Percentiles rank a stretch among this genome's conserved stretches.
Evolutionary conservation across 2,329 filamentous ascomycete species (phyloP).

Genomic region (Ceratocystis ficicola): DNA sequence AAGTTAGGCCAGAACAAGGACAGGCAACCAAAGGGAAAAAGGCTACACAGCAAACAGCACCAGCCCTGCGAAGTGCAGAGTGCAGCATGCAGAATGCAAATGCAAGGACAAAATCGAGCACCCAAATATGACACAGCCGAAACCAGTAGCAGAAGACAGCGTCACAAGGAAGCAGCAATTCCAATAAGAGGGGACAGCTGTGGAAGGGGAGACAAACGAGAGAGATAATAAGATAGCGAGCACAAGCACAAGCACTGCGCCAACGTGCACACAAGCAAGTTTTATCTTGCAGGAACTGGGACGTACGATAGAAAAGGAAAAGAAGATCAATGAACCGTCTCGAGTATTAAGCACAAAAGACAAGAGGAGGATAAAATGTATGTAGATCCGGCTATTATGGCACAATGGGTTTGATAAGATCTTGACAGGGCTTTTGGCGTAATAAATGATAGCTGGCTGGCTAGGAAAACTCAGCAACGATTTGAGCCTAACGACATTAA

Average conservation of each 20-base stretch:
- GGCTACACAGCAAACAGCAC: background rate
- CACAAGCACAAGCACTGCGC: background rate
- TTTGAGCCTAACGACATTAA: constrained; percentile 8
- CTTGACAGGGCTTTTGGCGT: constrained; percentile 10
- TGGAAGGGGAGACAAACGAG: background rate
- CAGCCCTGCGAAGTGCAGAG: background rate
- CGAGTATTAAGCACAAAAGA: background rate
- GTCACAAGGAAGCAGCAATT: background rate
- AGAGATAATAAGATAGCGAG: background rate
- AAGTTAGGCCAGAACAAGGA: background rate
- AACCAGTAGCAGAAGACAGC: background rate
- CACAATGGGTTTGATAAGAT: constrained; percentile 10
- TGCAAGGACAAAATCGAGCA: background rate
- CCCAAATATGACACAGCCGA: background rate
- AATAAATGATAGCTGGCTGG: constrained; percentile 2
- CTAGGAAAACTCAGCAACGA: background rate
- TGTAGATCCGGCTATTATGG: constrained; percentile 12
- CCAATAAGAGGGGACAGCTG: background rate
- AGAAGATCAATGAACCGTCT: background rate
- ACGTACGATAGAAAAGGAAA: background rate
- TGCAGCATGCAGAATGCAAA: background rate
- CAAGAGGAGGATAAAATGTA: background rate
- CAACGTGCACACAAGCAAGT: background rate
- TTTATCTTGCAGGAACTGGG: background rate
- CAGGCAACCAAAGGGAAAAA: background rate